Base-by-base conservation (phyloP, 2,329 filamentous ascomycete genomes). In the Drechslerella dactyloides region DNA sequence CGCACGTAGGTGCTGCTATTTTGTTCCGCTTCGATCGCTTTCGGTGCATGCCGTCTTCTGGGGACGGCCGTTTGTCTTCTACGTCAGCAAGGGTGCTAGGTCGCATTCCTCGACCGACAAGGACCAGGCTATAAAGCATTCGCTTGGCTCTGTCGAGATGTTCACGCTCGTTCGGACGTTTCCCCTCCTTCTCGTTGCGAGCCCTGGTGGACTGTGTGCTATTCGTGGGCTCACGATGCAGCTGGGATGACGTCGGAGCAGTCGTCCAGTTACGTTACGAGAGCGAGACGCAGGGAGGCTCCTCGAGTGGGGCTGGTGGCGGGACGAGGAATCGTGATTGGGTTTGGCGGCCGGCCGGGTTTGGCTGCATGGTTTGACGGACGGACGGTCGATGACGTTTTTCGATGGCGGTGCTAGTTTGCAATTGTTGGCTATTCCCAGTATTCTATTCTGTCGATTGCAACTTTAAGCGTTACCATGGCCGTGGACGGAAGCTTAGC, bases 201-300 rank as follows among this genome's bases (percentile, higher is more conserved):
- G 8, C 44, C 11, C 17, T 7, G 40, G 13, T 44, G 40, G 40
- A 15, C 35, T 15, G 35, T 37, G 35, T 7, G 7, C 35, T 37
- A 7, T 15, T 7, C 35, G 40, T 5, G 5, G 44, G 23, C 50
- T 53, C 21, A 33, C 50, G 50, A 35, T 46, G 11, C 50, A 63
- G 19, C 40, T 40, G 24, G 42, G 48, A 56, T 63, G 60, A 63
- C 60, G 60, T 63, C 44, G 40, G 13, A 23, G 42, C n/a, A 42
- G 51, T 55, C 51, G 27, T 4, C 27, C 8, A 8, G 27, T 33
- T 33, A 33, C 27, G 8, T 33, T 33, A 33, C 27, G 27, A 33
- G 27, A 33, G 27, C 3, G 27, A 33, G 27, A 33, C 8, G 27
- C 27, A 33, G 27, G 27, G 27, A 33, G 8, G 27, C 4, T 3